A percentile compares a stretch with the other conserved stretches of the same genome.
Evolutionary conservation across 2,329 filamentous ascomycete genomes (phyloP).

Genomic region (Fusarium foetens): DNA sequence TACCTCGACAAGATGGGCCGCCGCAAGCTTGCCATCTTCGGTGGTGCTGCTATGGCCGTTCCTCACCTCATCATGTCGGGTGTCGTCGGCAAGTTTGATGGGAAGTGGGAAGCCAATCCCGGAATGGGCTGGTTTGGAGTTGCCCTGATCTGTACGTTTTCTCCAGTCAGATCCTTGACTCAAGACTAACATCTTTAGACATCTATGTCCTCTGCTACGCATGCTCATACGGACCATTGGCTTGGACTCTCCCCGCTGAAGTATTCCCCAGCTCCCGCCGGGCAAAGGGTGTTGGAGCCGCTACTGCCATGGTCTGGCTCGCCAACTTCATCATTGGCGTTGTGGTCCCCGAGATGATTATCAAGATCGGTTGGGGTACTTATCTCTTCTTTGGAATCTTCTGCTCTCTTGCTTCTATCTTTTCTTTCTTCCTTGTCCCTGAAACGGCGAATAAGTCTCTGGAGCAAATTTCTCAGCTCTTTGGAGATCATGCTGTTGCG

Average conservation of each 20-base stretch:
- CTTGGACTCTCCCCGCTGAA: conserved; percentile 50
- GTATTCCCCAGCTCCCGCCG: conserved; percentile 49
- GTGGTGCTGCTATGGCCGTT: conserved; percentile 28
- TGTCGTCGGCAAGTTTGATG: conserved; percentile 23
- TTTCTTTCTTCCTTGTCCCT: conserved; percentile 32
- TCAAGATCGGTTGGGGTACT: conserved; percentile 58
- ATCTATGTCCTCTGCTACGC: conserved; percentile 45
- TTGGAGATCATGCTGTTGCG: background rate
- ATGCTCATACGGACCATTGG: conserved; percentile 47
- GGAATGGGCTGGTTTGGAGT: conserved; percentile 32
- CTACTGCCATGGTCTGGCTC: conserved; percentile 50
- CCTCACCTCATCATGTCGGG: conserved; percentile 34
- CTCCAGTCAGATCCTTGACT: no score
- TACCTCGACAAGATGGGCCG: conserved; percentile 47
- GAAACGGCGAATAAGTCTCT: conserved; percentile 24
- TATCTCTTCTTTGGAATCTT: conserved; percentile 66
- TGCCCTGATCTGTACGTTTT: conserved; percentile 11
- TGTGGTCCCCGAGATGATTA: conserved; percentile 63
- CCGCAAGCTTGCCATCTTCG: conserved; percentile 30
- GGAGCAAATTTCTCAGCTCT: conserved; percentile 48
- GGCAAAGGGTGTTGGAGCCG: conserved; percentile 50
- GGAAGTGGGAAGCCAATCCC: conserved; percentile 18
- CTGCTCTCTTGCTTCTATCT: conserved; percentile 58
- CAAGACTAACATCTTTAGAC: no score
- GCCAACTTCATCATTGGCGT: conserved; percentile 55